Evolutionary conservation across 768 basidiomycete genomes (phyloP), one percentile per base, ranked within the genome.

Genomic region (Tubosaeta sp.): DNA sequence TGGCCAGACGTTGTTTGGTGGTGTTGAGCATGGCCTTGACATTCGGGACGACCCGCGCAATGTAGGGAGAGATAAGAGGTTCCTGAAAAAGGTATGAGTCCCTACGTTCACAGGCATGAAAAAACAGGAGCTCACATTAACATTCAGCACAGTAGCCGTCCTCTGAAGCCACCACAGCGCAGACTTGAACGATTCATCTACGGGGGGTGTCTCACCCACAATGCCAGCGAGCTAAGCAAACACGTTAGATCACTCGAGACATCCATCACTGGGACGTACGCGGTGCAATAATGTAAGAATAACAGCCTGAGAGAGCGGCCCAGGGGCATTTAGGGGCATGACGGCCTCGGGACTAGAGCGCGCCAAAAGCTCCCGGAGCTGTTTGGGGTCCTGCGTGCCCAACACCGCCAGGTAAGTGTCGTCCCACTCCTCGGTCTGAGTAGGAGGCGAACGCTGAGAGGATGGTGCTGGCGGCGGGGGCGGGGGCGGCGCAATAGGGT

Each of bases 121-220:
- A 22, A 22, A 22, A 41, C 43, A 26, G 25, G 5, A 35, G 34
- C 77, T 26, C 65, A 86, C 87, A 61, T 83, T 84, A 46, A 88
- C 84, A 63, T 86, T 86, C 57, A 92, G 77, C 31, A 84, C 75
- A 13, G 79, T 73, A 7, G 87, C 75, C 34, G 86, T 77, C 50
- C 90, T 84, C 64, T 91, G 88, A 58, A 93, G 72, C 90, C 90
- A 93, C 89, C 91, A 91, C 51, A 92, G 71, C 7, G 86, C 81
- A 13, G 79, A 81, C 71, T 91, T 91, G 78, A 91, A 91, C 6
- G 79, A 69, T 60, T 92, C 91, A 54, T 93, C 90, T 44, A 78
- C 76, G 10, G 90, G 87, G 6, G 86, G 79, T 3, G 80, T 83
- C 65, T 91, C 88, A 38, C 85, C 84, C 42, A 91, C 79, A 53